Evolutionary conservation across 345 rosid genomes (phyloP).

Genomic region (Aethionema arabicum): DNA sequence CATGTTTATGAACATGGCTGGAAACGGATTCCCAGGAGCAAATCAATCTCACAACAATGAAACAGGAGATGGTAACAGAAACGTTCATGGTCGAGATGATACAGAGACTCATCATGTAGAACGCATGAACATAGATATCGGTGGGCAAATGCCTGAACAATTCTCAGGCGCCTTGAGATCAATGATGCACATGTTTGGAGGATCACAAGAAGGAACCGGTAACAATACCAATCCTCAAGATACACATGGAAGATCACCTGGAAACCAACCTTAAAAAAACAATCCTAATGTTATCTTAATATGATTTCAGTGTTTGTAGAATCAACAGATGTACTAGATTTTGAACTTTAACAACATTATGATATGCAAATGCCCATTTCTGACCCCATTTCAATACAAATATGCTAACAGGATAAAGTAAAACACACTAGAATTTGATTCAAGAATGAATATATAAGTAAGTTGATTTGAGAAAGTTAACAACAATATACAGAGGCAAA

Average conservation of each 20-base stretch:
- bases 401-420: no score
- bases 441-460: no score
- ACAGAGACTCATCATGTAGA: slow-evolving; percentile 32
- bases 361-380: neutral
- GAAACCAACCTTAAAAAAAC: slow-evolving; percentile 22
- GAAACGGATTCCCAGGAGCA: slow-evolving; percentile 17
- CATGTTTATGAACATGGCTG: slow-evolving; percentile 42
- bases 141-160: slow-evolving; percentile 40
- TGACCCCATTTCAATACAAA: no score
- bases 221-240: slow-evolving; percentile 35
- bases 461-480: no score
- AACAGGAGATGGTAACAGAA: slow-evolving; percentile 23
- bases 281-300: neutral
- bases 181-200: slow-evolving; percentile 69
- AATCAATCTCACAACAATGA: slow-evolving; percentile 13
- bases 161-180: slow-evolving; percentile 61
- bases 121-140: slow-evolving; percentile 27
- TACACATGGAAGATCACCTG: slow-evolving; percentile 42
- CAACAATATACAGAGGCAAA: neutral
- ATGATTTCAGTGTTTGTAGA: slow-evolving; percentile 3
- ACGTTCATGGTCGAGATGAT: slow-evolving; percentile 22
- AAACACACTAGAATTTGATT: no score
- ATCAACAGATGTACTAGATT: slow-evolving; percentile 28
- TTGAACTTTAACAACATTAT: slow-evolving; percentile 14
- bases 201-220: slow-evolving; percentile 41